A percentile compares a stretch with the other conserved stretches of the same genome.
Conservation (phyloP, 345 rosid genomes). For the Citrus medica region DNA sequence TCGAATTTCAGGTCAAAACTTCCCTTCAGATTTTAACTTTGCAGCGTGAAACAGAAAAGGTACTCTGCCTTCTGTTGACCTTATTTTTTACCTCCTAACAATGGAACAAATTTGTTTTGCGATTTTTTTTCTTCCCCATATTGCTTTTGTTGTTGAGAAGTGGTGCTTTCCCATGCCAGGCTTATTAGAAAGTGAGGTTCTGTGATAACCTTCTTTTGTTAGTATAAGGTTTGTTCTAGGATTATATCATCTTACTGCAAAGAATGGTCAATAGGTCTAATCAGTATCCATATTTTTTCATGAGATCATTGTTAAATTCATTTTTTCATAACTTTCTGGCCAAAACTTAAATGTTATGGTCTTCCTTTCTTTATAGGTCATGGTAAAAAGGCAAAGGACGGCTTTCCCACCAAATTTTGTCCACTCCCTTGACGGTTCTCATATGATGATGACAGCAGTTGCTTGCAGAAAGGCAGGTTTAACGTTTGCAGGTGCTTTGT, state of each 20-base stretch:
- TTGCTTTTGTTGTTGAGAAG: background rate
- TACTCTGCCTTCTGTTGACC: slow-evolving; percentile 19
- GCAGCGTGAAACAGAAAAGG: slow-evolving; percentile 88
- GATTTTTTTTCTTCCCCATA: background rate
- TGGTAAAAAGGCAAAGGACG: slow-evolving; percentile 83
- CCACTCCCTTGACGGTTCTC: slow-evolving; percentile 97
- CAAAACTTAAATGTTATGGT: background rate
- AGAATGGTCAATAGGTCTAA: background rate
- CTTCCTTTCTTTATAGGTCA: slow-evolving; percentile 40
- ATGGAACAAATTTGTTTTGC: background rate
- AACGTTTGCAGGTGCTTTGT: slow-evolving; percentile 74
- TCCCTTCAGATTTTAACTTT: slow-evolving; percentile 87
- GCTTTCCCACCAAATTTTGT: slow-evolving; percentile 99
- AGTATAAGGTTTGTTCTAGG: background rate
- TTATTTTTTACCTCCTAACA: background rate
- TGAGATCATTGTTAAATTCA: background rate
- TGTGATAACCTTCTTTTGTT: background rate
- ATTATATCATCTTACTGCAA: background rate
- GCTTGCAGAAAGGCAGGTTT: slow-evolving; percentile 84
- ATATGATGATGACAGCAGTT: slow-evolving; percentile 99
- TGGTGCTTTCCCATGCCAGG: background rate
- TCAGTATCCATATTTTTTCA: background rate
- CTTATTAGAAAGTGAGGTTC: background rate
- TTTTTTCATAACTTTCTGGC: background rate
- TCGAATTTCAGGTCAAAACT: slow-evolving; percentile 73